phyloP scores from a whole-genome alignment of 441 rosid genomes.

The Kokia cookei region DNA sequence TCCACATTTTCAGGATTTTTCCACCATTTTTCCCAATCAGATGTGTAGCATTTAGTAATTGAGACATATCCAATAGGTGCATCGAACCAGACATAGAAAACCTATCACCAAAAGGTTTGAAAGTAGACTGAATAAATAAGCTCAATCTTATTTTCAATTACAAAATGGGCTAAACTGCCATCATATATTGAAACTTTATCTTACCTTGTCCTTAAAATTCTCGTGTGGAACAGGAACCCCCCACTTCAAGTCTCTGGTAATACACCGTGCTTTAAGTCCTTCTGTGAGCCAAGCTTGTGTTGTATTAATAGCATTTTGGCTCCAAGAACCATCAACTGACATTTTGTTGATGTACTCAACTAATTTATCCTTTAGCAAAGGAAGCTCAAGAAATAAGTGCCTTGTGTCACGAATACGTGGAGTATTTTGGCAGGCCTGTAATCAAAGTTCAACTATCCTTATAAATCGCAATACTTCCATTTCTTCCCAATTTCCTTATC shows the following conservation, averaged over 20 bases:
- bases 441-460: neutral
- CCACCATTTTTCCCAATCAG: slow-evolving; percentile 73
- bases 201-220: slow-evolving; percentile 74
- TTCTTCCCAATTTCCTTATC: neutral
- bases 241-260: slow-evolving; percentile 99
- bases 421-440: slow-evolving; percentile 58
- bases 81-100: slow-evolving; percentile 98
- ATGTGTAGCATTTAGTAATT: slow-evolving; percentile 79
- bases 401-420: slow-evolving; percentile 75
- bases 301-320: slow-evolving; percentile 90
- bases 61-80: slow-evolving; percentile 97
- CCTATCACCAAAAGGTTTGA: slow-evolving; percentile 38
- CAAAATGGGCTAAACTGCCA: neutral
- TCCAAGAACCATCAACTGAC: slow-evolving; percentile 84
- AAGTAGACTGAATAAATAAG: neutral
- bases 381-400: slow-evolving; percentile 96
- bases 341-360: slow-evolving; percentile 56
- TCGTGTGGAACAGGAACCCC: slow-evolving; percentile 96
- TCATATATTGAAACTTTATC: slow-evolving; percentile 5
- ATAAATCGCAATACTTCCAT: neutral
- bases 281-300: slow-evolving; percentile 93
- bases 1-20: neutral
- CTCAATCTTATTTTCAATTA: neutral
- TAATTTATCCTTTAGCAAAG: slow-evolving; percentile 62
- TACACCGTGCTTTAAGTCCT: slow-evolving; percentile 80